Percentiles rank a stretch among this genome's conserved stretches.
Conservation (phyloP, 805 yeast genomes). For the Saccharomycopsis sp. region DNA sequence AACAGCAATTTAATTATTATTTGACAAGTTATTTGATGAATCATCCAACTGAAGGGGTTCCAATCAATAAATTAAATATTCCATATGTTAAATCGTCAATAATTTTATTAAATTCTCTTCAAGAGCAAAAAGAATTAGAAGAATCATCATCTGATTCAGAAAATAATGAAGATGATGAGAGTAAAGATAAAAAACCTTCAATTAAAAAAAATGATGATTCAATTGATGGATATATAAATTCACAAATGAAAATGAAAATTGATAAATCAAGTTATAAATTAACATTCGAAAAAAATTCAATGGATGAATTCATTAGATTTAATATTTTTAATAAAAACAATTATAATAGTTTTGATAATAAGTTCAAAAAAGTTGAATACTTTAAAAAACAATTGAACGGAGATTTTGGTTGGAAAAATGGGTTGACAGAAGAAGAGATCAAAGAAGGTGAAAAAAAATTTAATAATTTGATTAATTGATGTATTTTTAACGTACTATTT, state of each 20-base stretch:
- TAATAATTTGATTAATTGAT: neutral
- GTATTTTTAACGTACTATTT: no score
- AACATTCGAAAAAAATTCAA: constrained; percentile 68
- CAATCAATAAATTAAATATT: constrained; percentile 60
- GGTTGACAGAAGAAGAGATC: constrained; percentile 32
- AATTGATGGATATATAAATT: constrained; percentile 54
- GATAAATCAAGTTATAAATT: constrained; percentile 70
- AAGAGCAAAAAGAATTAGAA: neutral
- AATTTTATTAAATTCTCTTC: constrained; percentile 25
- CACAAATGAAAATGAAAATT: constrained; percentile 62
- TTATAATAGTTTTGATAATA: constrained; percentile 20
- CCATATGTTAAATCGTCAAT: constrained; percentile 61
- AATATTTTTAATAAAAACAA: constrained; percentile 27
- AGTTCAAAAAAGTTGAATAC: constrained; percentile 27
- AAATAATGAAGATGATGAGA: neutral
- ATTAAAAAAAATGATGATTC: neutral
- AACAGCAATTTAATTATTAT: constrained; percentile 87
- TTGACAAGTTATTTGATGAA: constrained; percentile 88
- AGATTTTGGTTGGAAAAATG: constrained; percentile 45
- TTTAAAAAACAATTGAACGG: constrained; percentile 32
- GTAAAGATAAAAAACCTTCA: constrained; percentile 10
- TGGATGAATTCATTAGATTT: constrained; percentile 67
- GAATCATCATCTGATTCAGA: constrained; percentile 7
- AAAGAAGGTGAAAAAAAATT: constrained; percentile 21
- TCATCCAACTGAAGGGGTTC: constrained; percentile 94